phyloP scores from a whole-genome alignment of 108 stramenopile genomes.

The Pseudonitzschia pungens region DNA sequence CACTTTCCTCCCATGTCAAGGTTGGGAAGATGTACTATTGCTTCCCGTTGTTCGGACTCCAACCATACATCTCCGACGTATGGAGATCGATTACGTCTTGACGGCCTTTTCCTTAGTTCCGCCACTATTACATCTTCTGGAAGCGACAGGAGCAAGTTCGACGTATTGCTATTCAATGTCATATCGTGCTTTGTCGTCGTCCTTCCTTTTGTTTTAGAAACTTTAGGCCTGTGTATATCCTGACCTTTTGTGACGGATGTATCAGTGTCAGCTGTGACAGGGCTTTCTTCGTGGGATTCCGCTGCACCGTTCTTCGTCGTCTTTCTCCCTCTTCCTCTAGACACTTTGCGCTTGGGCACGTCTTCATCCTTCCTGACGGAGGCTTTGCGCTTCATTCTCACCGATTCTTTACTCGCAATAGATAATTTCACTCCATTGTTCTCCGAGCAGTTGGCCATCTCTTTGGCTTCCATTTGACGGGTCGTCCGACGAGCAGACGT shows the following conservation, averaged over 20 bases:
- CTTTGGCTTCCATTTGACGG: background rate
- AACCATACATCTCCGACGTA: slow-evolving; percentile 60
- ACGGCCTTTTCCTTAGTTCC: slow-evolving; percentile 37
- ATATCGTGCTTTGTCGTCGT: background rate
- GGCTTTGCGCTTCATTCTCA: background rate
- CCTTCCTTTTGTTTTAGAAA: background rate
- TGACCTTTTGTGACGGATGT: no score
- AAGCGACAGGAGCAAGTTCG: slow-evolving; percentile 17
- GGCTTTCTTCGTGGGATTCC: background rate
- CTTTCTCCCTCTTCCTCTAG: background rate
- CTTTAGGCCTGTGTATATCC: background rate
- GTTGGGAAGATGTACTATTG: slow-evolving; percentile 33
- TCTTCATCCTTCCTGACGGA: no score
- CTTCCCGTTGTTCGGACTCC: slow-evolving; percentile 26
- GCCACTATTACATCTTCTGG: slow-evolving; percentile 31
- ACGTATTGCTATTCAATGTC: background rate
- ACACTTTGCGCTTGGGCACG: background rate
- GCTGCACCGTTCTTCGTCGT: background rate
- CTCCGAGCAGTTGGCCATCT: background rate
- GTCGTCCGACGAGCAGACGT: background rate
- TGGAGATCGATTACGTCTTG: slow-evolving; percentile 50
- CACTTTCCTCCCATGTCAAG: slow-evolving; percentile 55
- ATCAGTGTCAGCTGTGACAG: background rate
- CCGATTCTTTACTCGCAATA: background rate
- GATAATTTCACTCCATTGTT: background rate